A percentile compares a stretch with the other conserved stretches of the same genome.
Conservation (phyloP, 805 yeast genomes). For the Kregervanrija pseudodelftensis region DNA sequence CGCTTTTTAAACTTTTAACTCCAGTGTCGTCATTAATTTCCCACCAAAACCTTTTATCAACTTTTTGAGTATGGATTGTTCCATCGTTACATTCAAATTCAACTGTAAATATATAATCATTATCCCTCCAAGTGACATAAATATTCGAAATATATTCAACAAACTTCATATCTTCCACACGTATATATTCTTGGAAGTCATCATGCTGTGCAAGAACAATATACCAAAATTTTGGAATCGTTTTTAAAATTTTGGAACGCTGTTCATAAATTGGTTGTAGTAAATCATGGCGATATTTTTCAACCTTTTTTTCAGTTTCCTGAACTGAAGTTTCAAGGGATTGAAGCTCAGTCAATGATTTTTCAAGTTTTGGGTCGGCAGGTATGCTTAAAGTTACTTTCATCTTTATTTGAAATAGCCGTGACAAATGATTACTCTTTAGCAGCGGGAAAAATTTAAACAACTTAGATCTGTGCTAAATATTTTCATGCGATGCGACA, state of each 20-base stretch:
- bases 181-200: constrained; percentile 75
- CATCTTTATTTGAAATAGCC: neutral
- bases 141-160: constrained; percentile 62
- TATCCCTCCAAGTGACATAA: constrained; percentile 43
- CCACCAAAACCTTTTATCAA: constrained; percentile 53
- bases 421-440: neutral
- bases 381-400: neutral
- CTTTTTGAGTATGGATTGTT: constrained; percentile 47
- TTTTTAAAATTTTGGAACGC: constrained; percentile 44
- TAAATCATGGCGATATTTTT: constrained; percentile 42
- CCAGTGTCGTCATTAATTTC: constrained; percentile 41
- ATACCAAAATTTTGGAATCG: constrained; percentile 81
- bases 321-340: constrained; percentile 49
- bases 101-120: constrained; percentile 25
- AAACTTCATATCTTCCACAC: constrained; percentile 69
- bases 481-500: neutral
- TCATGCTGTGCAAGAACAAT: constrained; percentile 76
- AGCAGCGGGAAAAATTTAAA: too few relatives aligned
- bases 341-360: constrained; percentile 41
- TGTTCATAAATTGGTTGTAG: constrained; percentile 51
- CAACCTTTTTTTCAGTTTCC: constrained; percentile 52
- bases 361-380: constrained; percentile 22
- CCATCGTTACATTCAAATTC: constrained; percentile 30
- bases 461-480: neutral
- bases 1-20: constrained; percentile 48